These are phyloP conservation scores for Mariannaea elegans DNA, from an alignment of 2,329 filamentous ascomycete genomes.

Conservation along the genomic window DNA sequence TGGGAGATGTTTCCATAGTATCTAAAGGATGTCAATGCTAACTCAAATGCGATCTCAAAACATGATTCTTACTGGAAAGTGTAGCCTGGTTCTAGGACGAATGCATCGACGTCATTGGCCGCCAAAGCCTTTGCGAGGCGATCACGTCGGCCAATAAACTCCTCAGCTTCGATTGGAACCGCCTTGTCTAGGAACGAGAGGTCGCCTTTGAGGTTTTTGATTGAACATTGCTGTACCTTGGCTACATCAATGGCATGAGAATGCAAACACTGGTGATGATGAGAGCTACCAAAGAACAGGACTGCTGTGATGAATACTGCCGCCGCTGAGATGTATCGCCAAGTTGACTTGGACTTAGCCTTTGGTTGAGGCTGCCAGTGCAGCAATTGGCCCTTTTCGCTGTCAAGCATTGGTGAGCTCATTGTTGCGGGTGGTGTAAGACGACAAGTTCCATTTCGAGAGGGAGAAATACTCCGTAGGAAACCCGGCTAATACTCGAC, in stretches of 20 bases:
- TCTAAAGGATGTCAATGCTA: conserved; percentile 24
- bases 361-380: conserved; percentile 4
- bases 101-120: conserved; percentile 62
- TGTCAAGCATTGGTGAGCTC: neutral
- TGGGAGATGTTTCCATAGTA: conserved; percentile 71
- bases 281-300: conserved; percentile 12
- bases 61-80: conserved; percentile 60
- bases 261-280: neutral
- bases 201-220: conserved; percentile 58
- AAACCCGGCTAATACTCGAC: conserved; percentile 2
- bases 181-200: conserved; percentile 61
- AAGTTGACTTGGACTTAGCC: conserved; percentile 1
- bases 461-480: neutral
- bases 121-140: conserved; percentile 65
- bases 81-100: conserved; percentile 70
- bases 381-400: conserved; percentile 17
- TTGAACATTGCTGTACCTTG: conserved; percentile 55
- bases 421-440: neutral
- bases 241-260: conserved; percentile 16
- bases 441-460: neutral
- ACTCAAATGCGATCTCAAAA: neutral
- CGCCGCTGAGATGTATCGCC: conserved; percentile 1
- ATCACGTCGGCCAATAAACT: conserved; percentile 65
- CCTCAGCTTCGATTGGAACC: conserved; percentile 55
- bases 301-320: conserved; percentile 9